A percentile compares a stretch with the other conserved stretches of the same genome.
Evolutionary conservation across 305 asterid species (phyloP).

Genomic region (Nicotiana rustica): DNA sequence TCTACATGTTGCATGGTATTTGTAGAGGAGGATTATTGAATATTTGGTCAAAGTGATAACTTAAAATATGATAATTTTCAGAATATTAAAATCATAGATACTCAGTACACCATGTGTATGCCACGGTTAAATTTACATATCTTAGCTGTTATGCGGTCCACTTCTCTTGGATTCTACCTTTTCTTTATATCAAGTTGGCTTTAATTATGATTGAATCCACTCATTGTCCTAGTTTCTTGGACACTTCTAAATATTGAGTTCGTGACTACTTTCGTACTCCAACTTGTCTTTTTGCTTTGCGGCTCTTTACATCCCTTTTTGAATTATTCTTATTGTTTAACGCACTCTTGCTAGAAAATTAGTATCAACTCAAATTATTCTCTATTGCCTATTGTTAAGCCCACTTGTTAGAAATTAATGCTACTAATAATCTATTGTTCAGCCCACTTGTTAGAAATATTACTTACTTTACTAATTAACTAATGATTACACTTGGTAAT

Average conservation of each 20-base stretch:
- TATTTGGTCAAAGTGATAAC: not conserved
- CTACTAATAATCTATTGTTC: not conserved
- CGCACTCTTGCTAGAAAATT: constrained; percentile 3
- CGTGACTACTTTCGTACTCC: not conserved
- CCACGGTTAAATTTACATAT: constrained; percentile 13
- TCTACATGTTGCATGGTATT: constrained; percentile 12
- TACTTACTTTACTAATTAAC: not conserved
- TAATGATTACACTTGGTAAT: not conserved
- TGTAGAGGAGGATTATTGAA: not conserved
- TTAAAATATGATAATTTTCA: not conserved
- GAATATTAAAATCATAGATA: not conserved
- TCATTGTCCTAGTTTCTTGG: constrained; percentile 13
- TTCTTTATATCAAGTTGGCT: not conserved
- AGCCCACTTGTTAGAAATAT: not conserved
- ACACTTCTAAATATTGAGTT: not conserved
- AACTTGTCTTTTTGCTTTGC: not conserved
- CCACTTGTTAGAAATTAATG: not conserved
- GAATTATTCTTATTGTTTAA: not conserved
- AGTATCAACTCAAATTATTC: not conserved
- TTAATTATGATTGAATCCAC: not conserved
- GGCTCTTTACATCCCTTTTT: not conserved
- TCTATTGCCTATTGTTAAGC: not conserved
- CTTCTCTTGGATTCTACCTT: not conserved
- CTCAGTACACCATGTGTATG: constrained; percentile 26
- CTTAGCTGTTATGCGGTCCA: constrained; percentile 21